Conservation (phyloP, 495 filamentous ascomycete species). For the Clavariopsis aquatica region DNA sequence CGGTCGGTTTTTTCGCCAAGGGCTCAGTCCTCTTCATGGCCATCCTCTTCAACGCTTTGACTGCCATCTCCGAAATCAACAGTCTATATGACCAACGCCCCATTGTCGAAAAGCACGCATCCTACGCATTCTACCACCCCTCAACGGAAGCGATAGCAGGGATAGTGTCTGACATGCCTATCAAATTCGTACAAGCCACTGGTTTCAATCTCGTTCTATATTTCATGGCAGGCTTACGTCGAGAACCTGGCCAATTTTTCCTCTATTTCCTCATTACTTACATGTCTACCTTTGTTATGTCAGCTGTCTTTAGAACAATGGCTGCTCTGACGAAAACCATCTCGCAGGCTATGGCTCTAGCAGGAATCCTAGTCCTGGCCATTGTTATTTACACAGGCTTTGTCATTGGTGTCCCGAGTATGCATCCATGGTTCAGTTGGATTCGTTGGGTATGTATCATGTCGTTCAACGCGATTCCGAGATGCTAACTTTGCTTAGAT, state of each 20-base stretch:
- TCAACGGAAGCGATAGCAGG: conserved; percentile 78
- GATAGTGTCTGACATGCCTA: conserved; percentile 73
- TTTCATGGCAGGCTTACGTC: conserved; percentile 76
- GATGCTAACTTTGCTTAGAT: no score
- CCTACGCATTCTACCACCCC: conserved; percentile 86
- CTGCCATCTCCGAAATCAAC: conserved; percentile 72
- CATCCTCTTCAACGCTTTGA: conserved; percentile 80
- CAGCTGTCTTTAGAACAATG: conserved; percentile 72
- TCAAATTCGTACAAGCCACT: conserved; percentile 52
- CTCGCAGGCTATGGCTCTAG: conserved; percentile 19
- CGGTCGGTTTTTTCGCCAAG: conserved; percentile 69
- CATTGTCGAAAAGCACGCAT: conserved; percentile 86
- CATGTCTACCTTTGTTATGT: conserved; percentile 64
- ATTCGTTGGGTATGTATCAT: no score
- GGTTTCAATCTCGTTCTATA: conserved; percentile 73
- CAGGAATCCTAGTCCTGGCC: conserved; percentile 61
- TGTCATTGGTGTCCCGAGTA: conserved; percentile 68
- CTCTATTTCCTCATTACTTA: conserved; percentile 69
- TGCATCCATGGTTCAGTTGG: conserved; percentile 55
- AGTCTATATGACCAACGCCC: conserved; percentile 81
- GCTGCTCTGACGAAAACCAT: conserved; percentile 40
- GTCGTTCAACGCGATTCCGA: no score
- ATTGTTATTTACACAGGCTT: conserved; percentile 73
- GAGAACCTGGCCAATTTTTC: conserved; percentile 73
- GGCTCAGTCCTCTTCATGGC: conserved; percentile 83